phyloP scores from a whole-genome alignment of 2,329 filamentous ascomycete genomes.

The Fusarium dimerum region DNA sequence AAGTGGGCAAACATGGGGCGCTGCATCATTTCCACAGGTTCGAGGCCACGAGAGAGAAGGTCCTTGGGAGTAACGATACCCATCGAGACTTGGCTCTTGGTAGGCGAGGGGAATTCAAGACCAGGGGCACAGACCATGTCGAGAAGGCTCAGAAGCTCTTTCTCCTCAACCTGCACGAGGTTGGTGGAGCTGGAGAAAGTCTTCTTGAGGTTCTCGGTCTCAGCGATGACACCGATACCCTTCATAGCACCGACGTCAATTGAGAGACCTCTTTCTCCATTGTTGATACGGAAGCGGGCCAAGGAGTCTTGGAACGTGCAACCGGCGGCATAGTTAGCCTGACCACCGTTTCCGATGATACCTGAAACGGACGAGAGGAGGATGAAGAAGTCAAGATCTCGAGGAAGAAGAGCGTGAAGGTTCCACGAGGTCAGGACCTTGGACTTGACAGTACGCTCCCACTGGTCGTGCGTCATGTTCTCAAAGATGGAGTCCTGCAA shows the following conservation, averaged over 20 bases:
- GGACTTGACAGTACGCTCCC: constrained; percentile 47
- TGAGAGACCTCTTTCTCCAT: constrained; percentile 34
- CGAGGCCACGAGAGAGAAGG: no score
- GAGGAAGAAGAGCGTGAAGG: constrained; percentile 41
- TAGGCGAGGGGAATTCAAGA: neutral
- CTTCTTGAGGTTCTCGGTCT: constrained; percentile 37
- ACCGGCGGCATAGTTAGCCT: constrained; percentile 54
- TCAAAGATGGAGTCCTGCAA: constrained; percentile 50
- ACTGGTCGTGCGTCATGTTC: constrained; percentile 54
- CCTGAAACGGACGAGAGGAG: constrained; percentile 54
- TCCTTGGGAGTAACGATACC: no score
- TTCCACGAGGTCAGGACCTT: constrained; percentile 58
- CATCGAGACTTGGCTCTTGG: neutral
- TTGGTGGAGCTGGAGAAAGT: constrained; percentile 1
- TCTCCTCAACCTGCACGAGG: constrained; percentile 1
- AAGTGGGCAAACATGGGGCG: no score
- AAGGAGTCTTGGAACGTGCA: constrained; percentile 33
- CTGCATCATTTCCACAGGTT: no score
- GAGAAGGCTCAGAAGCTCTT: constrained; percentile 3
- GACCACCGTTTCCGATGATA: constrained; percentile 52
- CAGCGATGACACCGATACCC: constrained; percentile 52
- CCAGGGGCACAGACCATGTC: constrained; percentile 1
- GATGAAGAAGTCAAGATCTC: constrained; percentile 52
- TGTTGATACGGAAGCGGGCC: neutral
- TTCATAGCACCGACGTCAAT: constrained; percentile 56